phyloP scores from a whole-genome alignment of 768 basidiomycete genomes.

The Tephrocybe sp. region DNA sequence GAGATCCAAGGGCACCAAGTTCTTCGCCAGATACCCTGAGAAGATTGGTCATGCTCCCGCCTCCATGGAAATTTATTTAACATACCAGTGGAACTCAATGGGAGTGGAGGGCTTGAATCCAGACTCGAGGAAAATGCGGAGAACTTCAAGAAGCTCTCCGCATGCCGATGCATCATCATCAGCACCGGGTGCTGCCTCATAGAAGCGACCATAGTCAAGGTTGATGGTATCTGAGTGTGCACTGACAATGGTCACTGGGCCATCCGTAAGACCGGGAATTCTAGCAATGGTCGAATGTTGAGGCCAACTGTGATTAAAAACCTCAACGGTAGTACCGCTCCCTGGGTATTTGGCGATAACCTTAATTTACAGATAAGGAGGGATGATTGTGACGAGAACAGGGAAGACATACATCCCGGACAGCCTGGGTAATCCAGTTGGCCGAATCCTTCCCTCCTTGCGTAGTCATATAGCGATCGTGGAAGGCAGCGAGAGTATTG shows the following conservation, averaged over 20 bases:
- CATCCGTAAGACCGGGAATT: conserved; percentile 17
- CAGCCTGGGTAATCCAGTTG: not conserved
- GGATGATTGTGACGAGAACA: not conserved
- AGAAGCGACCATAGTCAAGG: conserved; percentile 18
- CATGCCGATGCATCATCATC: conserved; percentile 43
- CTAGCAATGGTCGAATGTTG: conserved; percentile 21
- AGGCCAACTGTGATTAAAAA: conserved; percentile 14
- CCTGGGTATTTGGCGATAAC: conserved; percentile 21
- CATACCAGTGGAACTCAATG: conserved; percentile 49
- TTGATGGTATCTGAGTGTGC: conserved; percentile 31
- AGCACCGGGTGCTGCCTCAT: conserved; percentile 32
- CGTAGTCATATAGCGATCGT: not conserved
- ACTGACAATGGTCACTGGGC: conserved; percentile 24
- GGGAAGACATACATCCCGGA: not conserved
- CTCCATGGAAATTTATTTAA: too few species aligned
- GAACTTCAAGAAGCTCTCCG: conserved; percentile 43
- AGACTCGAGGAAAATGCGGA: conserved; percentile 38
- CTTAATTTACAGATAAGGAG: conserved; percentile 6
- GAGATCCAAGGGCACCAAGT: conserved; percentile 46
- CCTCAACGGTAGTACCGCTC: conserved; percentile 22
- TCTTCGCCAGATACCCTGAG: conserved; percentile 38
- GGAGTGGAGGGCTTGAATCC: conserved; percentile 40
- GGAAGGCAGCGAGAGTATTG: not conserved
- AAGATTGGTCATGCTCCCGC: not conserved
- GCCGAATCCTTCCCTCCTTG: not conserved